phyloP scores from a whole-genome alignment of 306 rosid genomes.

The Rosa multiflora region DNA sequence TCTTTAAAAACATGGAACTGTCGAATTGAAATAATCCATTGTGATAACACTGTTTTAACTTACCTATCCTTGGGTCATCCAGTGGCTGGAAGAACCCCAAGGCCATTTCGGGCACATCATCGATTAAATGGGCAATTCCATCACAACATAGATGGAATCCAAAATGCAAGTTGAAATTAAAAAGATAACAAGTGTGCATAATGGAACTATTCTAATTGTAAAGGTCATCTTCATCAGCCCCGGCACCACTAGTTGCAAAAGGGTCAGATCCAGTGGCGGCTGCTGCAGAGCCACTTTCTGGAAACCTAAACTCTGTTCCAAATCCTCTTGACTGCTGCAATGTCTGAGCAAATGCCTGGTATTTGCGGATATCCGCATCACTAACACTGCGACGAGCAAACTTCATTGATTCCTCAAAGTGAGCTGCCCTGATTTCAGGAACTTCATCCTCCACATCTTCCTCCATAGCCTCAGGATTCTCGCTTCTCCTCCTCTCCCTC shows the following conservation, averaged over 20 bases:
- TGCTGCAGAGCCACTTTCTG: constrained; percentile 44
- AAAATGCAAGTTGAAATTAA: constrained; percentile 9
- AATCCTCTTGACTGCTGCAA: constrained; percentile 98
- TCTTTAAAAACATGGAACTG: neutral
- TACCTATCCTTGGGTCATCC: constrained; percentile 9
- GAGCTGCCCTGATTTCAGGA: constrained; percentile 90
- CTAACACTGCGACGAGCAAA: constrained; percentile 95
- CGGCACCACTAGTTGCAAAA: constrained; percentile 65
- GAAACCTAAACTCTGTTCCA: constrained; percentile 83
- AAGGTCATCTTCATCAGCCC: constrained; percentile 92
- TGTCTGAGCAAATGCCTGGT: constrained; percentile 96
- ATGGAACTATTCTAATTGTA: constrained; percentile 52
- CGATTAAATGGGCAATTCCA: neutral
- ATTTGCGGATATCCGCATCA: constrained; percentile 95
- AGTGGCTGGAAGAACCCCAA: neutral
- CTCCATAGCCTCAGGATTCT: constrained; percentile 95
- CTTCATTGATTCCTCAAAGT: constrained; percentile 96
- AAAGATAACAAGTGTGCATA: constrained; percentile 21
- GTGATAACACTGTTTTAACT: constrained; percentile 3
- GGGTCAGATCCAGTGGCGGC: constrained; percentile 58
- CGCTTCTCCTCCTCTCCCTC: constrained; percentile 80
- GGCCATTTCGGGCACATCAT: constrained; percentile 3
- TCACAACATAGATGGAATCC: constrained; percentile 17
- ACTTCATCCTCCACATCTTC: constrained; percentile 89
- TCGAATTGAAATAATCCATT: neutral